A percentile compares a stretch with the other conserved stretches of the same genome.
Evolutionary conservation across 2,329 filamentous ascomycete genomes (phyloP).

Genomic region (Penicillium nordicum): DNA sequence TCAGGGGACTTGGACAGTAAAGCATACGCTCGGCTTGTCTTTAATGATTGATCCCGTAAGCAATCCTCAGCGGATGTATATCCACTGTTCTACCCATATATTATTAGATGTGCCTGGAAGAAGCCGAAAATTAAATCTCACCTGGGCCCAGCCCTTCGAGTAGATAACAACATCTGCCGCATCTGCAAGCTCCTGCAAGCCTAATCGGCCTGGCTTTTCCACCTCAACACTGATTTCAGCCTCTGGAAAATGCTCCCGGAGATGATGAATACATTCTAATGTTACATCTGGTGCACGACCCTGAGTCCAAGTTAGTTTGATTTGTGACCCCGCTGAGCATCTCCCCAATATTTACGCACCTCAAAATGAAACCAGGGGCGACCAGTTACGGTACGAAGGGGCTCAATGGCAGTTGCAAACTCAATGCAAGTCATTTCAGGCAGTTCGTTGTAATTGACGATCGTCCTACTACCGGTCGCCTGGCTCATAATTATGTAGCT

Average conservation of each 20-base stretch:
- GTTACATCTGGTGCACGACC: conserved; percentile 64
- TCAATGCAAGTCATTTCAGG: conserved; percentile 65
- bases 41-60: conserved; percentile 45
- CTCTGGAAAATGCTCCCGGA: conserved; percentile 48
- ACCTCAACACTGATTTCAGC: conserved; percentile 65
- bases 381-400: conserved; percentile 32
- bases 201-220: conserved; percentile 64
- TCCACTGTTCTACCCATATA: conserved; percentile 29
- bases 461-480: conserved; percentile 60
- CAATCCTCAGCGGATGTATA: conserved; percentile 51
- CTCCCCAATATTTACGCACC: conserved; percentile 29
- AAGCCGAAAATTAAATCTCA: conserved; percentile 29
- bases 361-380: conserved; percentile 68
- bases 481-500: conserved; percentile 66
- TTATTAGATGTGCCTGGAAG: not conserved
- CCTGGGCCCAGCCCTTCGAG: conserved; percentile 67
- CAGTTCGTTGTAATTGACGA: conserved; percentile 67
- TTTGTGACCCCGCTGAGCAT: not conserved
- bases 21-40: conserved; percentile 48
- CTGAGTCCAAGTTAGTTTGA: conserved; percentile 28
- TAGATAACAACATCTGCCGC: conserved; percentile 71
- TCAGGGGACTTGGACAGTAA: not conserved
- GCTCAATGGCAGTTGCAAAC: conserved; percentile 50
- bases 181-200: conserved; percentile 57
- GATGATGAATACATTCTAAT: conserved; percentile 55